Evolutionary conservation across 805 yeast genomes (phyloP).

Genomic region (Lipomyces oligophaga): DNA sequence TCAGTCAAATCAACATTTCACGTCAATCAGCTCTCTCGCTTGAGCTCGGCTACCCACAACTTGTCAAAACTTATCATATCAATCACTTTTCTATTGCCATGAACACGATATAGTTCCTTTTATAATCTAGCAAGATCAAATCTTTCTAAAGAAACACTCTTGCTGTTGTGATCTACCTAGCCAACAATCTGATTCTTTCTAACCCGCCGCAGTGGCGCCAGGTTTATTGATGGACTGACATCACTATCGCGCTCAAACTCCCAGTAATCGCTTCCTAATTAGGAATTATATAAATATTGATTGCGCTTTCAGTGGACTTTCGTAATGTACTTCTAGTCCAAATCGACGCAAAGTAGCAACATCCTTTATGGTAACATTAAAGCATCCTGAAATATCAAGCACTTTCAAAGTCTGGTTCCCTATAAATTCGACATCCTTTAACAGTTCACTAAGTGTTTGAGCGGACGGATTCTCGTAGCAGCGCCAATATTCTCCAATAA

Average conservation of each 20-base stretch:
- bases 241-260: neutral
- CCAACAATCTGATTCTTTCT: no score
- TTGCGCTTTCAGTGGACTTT: neutral
- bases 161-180: no score
- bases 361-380: neutral
- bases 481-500: slow-evolving; percentile 11
- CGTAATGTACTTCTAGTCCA: slow-evolving; percentile 7
- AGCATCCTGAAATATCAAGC: slow-evolving; percentile 6
- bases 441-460: slow-evolving; percentile 3
- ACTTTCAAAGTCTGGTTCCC: slow-evolving; percentile 1
- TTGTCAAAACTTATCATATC: no score
- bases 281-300: neutral
- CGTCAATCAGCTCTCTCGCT: no score
- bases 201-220: neutral
- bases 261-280: neutral
- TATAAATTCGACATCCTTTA: neutral
- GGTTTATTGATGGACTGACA: neutral
- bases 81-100: no score
- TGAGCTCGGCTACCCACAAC: no score
- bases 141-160: no score
- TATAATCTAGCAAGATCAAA: no score
- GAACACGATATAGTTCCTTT: no score
- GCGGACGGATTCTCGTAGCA: slow-evolving; percentile 1
- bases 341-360: slow-evolving; percentile 6
- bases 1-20: no score